Conservation (phyloP, 306 rosid species). For the Cicer pinnatifidum region DNA sequence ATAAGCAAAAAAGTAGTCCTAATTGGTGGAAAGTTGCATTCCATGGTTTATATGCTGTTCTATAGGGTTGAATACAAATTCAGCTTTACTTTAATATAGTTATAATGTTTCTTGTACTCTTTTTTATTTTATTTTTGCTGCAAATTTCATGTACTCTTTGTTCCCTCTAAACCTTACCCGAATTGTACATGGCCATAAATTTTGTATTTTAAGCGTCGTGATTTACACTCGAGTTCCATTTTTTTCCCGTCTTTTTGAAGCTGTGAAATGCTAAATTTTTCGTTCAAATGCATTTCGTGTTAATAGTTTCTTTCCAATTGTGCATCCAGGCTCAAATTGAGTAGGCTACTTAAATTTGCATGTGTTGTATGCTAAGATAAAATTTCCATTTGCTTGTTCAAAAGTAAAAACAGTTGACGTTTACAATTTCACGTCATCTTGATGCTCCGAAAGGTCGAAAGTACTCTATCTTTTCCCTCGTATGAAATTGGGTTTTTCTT, state of each 20-base stretch:
- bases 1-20: no score
- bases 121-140: no score
- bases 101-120: neutral
- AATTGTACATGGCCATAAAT: slow-evolving; percentile 3
- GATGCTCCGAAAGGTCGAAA: neutral
- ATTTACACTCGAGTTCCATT: slow-evolving; percentile 1
- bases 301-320: slow-evolving; percentile 8
- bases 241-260: slow-evolving; percentile 4
- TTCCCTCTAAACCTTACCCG: slow-evolving; percentile 14
- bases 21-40: slow-evolving; percentile 12
- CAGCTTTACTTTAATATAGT: slow-evolving; percentile 3
- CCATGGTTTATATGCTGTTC: slow-evolving; percentile 17
- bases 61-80: slow-evolving; percentile 18
- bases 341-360: slow-evolving; percentile 16
- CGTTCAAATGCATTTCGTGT: neutral
- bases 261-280: slow-evolving; percentile 17
- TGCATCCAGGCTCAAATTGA: slow-evolving; percentile 4
- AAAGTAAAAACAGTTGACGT: neutral
- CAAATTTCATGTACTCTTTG: no score
- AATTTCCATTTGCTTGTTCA: slow-evolving; percentile 31
- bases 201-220: slow-evolving; percentile 1
- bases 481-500: slow-evolving; percentile 13
- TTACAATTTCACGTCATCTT: neutral
- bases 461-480: slow-evolving; percentile 17
- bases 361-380: slow-evolving; percentile 8